Conservation (phyloP, 768 basidiomycete genomes). For the Leccinellum rugosiceps region DNA sequence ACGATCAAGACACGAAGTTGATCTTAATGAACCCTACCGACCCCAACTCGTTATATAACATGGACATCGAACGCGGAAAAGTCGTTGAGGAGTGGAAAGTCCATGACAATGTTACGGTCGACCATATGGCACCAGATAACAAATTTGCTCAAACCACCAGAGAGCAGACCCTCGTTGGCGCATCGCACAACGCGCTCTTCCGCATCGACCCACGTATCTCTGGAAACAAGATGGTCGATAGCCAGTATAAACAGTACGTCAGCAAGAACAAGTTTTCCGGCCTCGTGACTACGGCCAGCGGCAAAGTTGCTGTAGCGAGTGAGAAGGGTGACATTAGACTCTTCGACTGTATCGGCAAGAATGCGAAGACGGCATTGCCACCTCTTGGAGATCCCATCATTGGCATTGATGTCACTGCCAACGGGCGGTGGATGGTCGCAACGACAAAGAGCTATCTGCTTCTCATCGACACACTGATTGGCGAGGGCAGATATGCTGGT, state of each 20-base stretch:
- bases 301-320: conserved; percentile 89
- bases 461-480: conserved; percentile 93
- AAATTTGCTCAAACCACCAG: conserved; percentile 94
- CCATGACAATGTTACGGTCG: conserved; percentile 82
- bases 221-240: conserved; percentile 90
- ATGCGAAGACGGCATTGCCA: conserved; percentile 96
- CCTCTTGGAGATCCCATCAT: conserved; percentile 93
- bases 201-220: conserved; percentile 94
- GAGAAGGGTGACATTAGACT: conserved; percentile 96
- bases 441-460: conserved; percentile 93
- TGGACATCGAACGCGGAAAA: conserved; percentile 94
- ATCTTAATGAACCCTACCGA: conserved; percentile 82
- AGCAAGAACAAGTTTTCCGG: conserved; percentile 95
- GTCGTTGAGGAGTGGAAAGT: conserved; percentile 99
- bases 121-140: conserved; percentile 87
- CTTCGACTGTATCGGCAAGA: conserved; percentile 96
- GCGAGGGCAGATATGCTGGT: conserved; percentile 82
- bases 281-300: conserved; percentile 80
- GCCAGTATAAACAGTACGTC: conserved; percentile 93
- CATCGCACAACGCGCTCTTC: conserved; percentile 94
- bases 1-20: conserved; percentile 96
- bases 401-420: conserved; percentile 91
- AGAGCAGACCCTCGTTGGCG: conserved; percentile 90
- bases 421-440: conserved; percentile 93
- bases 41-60: conserved; percentile 77